Evolutionary conservation across 441 rosid species (phyloP).

Genomic region (Iberis amara): DNA sequence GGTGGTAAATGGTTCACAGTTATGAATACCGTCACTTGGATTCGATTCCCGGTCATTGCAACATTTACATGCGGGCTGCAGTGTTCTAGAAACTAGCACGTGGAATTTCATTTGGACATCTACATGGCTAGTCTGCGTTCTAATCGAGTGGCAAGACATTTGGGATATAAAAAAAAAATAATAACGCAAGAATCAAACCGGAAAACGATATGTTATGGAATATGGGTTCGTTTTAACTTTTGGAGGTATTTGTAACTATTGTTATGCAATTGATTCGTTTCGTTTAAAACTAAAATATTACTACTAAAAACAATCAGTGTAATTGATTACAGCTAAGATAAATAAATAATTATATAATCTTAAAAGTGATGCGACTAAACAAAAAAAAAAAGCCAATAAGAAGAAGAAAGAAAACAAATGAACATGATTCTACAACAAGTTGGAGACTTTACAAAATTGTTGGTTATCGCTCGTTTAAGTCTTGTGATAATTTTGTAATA

Average conservation of each 20-base stretch:
- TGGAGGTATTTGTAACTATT: neutral
- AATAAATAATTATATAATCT: neutral
- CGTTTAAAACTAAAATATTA: slow-evolving; percentile 11
- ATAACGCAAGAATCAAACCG: too few relatives aligned
- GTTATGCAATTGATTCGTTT: neutral
- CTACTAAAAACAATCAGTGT: slow-evolving; percentile 4
- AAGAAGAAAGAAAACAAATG: neutral
- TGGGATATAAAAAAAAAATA: too few relatives aligned
- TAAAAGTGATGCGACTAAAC: slow-evolving; percentile 8
- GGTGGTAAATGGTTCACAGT: too few relatives aligned
- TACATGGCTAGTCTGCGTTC: too few relatives aligned
- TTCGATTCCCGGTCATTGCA: too few relatives aligned
- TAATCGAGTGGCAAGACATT: too few relatives aligned
- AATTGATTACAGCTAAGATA: slow-evolving; percentile 25
- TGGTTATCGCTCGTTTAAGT: slow-evolving; percentile 22
- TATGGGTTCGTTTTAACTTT: neutral
- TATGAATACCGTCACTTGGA: too few relatives aligned
- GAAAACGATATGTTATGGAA: too few relatives aligned
- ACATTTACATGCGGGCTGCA: too few relatives aligned
- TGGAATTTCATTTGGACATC: too few relatives aligned
- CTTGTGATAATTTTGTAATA: slow-evolving; percentile 12
- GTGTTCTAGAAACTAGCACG: too few relatives aligned
- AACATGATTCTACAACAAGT: slow-evolving; percentile 18
- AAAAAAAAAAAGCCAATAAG: neutral
- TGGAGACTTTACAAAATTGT: slow-evolving; percentile 21